These are phyloP conservation scores for Fraxinus angustifolia DNA, from an alignment of 305 asterid species.

Conservation along the genomic window DNA sequence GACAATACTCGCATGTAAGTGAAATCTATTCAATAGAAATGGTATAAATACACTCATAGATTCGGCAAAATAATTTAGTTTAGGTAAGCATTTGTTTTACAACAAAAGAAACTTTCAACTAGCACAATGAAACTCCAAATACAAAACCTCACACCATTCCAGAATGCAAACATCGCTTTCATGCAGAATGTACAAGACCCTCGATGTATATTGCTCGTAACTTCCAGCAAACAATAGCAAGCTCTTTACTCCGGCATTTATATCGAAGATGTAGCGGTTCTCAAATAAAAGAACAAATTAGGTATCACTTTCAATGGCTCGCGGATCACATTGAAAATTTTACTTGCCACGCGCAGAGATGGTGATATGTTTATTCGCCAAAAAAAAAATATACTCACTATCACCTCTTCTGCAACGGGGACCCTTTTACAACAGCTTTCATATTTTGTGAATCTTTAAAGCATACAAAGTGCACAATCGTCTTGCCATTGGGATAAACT, in stretches of 20 bases:
- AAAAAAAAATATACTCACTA: not conserved
- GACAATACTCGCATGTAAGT: not conserved
- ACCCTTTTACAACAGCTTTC: slow-evolving; percentile 71
- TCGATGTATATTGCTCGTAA: not conserved
- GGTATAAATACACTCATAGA: not conserved
- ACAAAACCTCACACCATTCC: not conserved
- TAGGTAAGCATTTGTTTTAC: not conserved
- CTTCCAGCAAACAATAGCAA: not conserved
- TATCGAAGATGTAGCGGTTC: not conserved
- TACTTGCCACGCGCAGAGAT: slow-evolving; percentile 17
- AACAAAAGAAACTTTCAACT: not conserved
- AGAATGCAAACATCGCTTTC: not conserved
- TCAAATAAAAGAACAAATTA: not conserved
- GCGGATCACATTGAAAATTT: slow-evolving; percentile 10
- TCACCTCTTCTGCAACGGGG: slow-evolving; percentile 53
- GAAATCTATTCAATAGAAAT: not conserved
- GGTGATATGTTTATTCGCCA: not conserved
- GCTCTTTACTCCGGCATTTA: not conserved
- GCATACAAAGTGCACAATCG: slow-evolving; percentile 90
- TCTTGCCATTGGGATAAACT: slow-evolving; percentile 86
- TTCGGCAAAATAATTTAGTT: not conserved
- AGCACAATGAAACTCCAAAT: not conserved
- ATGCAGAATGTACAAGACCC: not conserved
- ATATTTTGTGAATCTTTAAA: slow-evolving; percentile 83
- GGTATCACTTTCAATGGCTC: slow-evolving; percentile 1